Evolutionary conservation across 179 eudicot genomes (phyloP).

Genomic region (Beta corolliflora): DNA sequence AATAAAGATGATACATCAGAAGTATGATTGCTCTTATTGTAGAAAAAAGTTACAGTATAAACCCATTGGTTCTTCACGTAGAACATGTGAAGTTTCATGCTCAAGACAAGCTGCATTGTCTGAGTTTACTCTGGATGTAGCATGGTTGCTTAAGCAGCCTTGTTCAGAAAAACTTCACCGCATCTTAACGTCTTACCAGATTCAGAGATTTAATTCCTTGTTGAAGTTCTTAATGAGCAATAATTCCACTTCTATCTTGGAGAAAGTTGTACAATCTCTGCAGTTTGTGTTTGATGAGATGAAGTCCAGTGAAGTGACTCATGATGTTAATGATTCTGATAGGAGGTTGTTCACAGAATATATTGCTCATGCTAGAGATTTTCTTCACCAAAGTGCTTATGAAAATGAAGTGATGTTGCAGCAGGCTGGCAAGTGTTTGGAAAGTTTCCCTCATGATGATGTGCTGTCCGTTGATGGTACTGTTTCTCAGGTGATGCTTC

Average conservation of each 20-base stretch:
- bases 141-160: conserved; percentile 83
- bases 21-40: conserved; percentile 42
- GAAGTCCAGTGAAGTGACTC: conserved; percentile 30
- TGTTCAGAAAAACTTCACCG: conserved; percentile 45
- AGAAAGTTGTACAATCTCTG: conserved; percentile 44
- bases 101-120: conserved; percentile 52
- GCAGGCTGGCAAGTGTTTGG: conserved; percentile 17
- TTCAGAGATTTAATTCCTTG: conserved; percentile 62
- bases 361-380: conserved; percentile 46
- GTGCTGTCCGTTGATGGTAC: conserved; percentile 20
- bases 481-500: conserved; percentile 46
- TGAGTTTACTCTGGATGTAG: conserved; percentile 65
- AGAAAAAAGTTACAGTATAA: conserved; percentile 30
- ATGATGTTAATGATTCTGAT: conserved; percentile 44
- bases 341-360: conserved; percentile 45
- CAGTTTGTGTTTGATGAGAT: conserved; percentile 39
- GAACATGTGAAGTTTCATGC: conserved; percentile 48
- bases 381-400: conserved; percentile 43
- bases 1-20: conserved; percentile 62
- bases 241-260: conserved; percentile 57
- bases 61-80: conserved; percentile 31
- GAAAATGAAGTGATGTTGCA: conserved; percentile 28
- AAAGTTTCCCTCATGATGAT: conserved; percentile 22
- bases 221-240: conserved; percentile 56
- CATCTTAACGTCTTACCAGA: conserved; percentile 45